These are phyloP conservation scores for Mucor piriformis DNA, from an alignment of 371 early-diverging fungal genomes.

Conservation along the genomic window DNA sequence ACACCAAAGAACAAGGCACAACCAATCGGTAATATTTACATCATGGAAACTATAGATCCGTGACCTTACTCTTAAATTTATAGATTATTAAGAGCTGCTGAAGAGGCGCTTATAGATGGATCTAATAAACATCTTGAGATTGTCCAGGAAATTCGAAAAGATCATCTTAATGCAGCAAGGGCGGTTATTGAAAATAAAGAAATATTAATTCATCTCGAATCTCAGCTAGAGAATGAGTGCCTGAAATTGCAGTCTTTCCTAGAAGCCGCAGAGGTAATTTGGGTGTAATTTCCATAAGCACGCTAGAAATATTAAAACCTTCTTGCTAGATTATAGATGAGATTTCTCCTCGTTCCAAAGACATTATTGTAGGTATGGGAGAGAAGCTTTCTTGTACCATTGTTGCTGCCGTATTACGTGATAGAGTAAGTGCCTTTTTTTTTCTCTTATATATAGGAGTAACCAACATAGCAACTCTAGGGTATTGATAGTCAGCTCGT, in stretches of 20 bases:
- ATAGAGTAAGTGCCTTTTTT: slow-evolving; percentile 40
- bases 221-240: slow-evolving; percentile 76
- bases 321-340: slow-evolving; percentile 94
- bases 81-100: slow-evolving; percentile 69
- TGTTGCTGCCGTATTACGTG: slow-evolving; percentile 79
- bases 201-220: slow-evolving; percentile 54
- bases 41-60: no score
- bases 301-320: no score
- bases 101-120: slow-evolving; percentile 67
- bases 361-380: slow-evolving; percentile 94
- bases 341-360: slow-evolving; percentile 94
- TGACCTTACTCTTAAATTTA: not conserved
- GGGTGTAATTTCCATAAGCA: not conserved
- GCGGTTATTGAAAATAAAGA: slow-evolving; percentile 55
- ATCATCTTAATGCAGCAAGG: slow-evolving; percentile 79
- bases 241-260: slow-evolving; percentile 79
- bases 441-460: no score
- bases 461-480: no score
- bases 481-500: slow-evolving; percentile 85
- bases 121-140: slow-evolving; percentile 71
- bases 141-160: slow-evolving; percentile 81
- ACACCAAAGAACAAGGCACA: slow-evolving; percentile 78
- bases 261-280: slow-evolving; percentile 85
- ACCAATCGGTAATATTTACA: slow-evolving; percentile 66
- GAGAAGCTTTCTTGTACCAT: slow-evolving; percentile 91